phyloP scores from a whole-genome alignment of 352 stramenopile genomes.

The Phytopythium boreale region DNA sequence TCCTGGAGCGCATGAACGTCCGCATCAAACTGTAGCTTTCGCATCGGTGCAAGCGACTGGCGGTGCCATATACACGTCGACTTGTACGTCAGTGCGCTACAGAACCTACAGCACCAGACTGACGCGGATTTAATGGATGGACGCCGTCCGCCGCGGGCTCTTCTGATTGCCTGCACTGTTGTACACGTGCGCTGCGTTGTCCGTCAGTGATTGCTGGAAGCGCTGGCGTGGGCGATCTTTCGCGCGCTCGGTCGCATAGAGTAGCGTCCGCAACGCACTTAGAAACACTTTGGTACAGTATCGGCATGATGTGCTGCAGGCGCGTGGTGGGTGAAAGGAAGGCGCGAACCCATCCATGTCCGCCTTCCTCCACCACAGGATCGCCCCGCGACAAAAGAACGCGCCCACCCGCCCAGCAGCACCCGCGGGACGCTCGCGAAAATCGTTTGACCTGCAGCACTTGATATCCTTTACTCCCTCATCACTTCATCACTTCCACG shows the following conservation, averaged over 20 bases:
- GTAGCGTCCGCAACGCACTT: not conserved
- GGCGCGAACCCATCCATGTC: slow-evolving; percentile 2
- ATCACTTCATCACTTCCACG: not conserved
- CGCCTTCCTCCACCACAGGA: slow-evolving; percentile 7
- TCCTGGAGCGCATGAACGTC: slow-evolving; percentile 48
- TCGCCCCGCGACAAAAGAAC: slow-evolving; percentile 5
- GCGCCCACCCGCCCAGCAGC: not conserved
- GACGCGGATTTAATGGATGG: too few relatives aligned
- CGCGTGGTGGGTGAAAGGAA: not conserved
- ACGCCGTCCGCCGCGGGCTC: too few relatives aligned
- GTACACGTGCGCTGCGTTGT: not conserved
- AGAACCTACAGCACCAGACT: too few relatives aligned
- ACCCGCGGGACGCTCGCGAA: not conserved
- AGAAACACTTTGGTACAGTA: not conserved
- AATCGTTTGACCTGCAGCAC: not conserved
- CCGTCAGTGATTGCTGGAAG: not conserved
- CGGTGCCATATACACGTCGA: too few relatives aligned
- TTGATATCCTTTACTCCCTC: not conserved
- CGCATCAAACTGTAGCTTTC: slow-evolving; percentile 64
- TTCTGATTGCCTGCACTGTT: too few relatives aligned
- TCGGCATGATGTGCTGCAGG: not conserved
- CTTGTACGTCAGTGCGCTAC: too few relatives aligned
- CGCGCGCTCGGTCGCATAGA: slow-evolving; percentile 5
- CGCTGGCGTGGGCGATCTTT: slow-evolving; percentile 2
- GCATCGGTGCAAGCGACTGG: not conserved